These are phyloP conservation scores for Odontarrhena argentea DNA, from an alignment of 345 rosid genomes.

Conservation along the genomic window DNA sequence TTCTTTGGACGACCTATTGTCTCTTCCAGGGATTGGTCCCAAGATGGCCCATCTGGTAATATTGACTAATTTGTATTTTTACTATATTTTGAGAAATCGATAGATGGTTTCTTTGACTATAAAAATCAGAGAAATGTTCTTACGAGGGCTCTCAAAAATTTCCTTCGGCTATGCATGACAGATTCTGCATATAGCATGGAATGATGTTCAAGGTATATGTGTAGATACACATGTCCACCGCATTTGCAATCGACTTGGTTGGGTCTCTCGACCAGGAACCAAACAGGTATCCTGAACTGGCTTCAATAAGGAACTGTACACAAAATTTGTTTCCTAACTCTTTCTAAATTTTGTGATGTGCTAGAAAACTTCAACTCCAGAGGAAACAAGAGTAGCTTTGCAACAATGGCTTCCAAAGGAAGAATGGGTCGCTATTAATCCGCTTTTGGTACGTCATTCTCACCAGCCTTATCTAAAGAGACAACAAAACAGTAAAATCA, in stretches of 20 bases:
- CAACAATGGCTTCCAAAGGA: constrained; percentile 96
- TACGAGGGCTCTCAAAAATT: neutral
- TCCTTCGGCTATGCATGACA: constrained; percentile 33
- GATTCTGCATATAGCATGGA: constrained; percentile 94
- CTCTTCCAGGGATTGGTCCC: constrained; percentile 96
- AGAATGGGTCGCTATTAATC: constrained; percentile 91
- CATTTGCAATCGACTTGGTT: constrained; percentile 92
- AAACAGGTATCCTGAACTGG: constrained; percentile 52
- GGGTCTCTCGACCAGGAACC: constrained; percentile 78
- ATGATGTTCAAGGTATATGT: constrained; percentile 90
- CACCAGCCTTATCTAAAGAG: neutral
- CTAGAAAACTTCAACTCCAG: constrained; percentile 78
- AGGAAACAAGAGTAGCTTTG: constrained; percentile 88
- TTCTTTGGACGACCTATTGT: constrained; percentile 76
- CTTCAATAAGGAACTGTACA: neutral
- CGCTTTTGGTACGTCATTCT: constrained; percentile 66
- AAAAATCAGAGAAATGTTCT: neutral
- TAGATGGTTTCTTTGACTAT: neutral
- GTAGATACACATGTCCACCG: constrained; percentile 98
- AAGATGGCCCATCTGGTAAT: constrained; percentile 62
- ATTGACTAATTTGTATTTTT: neutral
- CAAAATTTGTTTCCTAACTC: neutral
- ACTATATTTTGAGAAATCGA: neutral
- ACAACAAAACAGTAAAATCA: neutral
- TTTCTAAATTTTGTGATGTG: constrained; percentile 25